A percentile compares a stretch with the other conserved stretches of the same genome.
Conservation (phyloP, 1,139 yeast species). For the Kazachstania sp. region DNA sequence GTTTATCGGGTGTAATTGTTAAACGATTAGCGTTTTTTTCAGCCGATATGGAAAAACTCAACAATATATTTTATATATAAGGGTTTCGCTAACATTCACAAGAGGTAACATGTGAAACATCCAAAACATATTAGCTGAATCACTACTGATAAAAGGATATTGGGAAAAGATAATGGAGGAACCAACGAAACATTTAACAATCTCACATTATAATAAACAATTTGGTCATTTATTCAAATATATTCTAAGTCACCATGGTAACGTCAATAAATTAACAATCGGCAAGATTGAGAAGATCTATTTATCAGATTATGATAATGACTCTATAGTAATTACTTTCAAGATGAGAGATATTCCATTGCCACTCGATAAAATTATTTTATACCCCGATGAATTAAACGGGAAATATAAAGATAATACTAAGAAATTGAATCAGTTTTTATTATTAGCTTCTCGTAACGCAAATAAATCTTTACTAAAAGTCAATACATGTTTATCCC, state of each 20-base stretch:
- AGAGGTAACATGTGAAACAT: no score
- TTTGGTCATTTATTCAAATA: slow-evolving; percentile 44
- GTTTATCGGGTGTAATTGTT: no score
- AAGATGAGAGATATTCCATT: slow-evolving; percentile 41
- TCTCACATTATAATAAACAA: slow-evolving; percentile 1
- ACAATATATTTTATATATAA: no score
- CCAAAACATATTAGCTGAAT: no score
- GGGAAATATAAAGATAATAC: slow-evolving; percentile 20
- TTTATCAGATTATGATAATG: slow-evolving; percentile 37
- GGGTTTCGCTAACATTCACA: no score
- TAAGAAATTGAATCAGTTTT: slow-evolving; percentile 55
- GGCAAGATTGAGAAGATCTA: slow-evolving; percentile 39
- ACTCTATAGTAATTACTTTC: slow-evolving; percentile 35
- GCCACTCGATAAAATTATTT: slow-evolving; percentile 40
- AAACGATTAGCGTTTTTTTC: no score
- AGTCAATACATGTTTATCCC: slow-evolving; percentile 42
- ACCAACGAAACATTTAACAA: neutral
- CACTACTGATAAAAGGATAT: no score
- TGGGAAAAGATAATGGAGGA: no score
- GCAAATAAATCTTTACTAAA: slow-evolving; percentile 56
- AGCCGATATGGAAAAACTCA: no score
- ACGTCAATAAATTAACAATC: slow-evolving; percentile 37
- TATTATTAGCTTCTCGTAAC: slow-evolving; percentile 55
- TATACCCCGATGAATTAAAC: slow-evolving; percentile 29
- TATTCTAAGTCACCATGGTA: slow-evolving; percentile 58